These are phyloP conservation scores for Pelargonium citronellum DNA, from an alignment of 441 rosid genomes.

Conservation along the genomic window DNA sequence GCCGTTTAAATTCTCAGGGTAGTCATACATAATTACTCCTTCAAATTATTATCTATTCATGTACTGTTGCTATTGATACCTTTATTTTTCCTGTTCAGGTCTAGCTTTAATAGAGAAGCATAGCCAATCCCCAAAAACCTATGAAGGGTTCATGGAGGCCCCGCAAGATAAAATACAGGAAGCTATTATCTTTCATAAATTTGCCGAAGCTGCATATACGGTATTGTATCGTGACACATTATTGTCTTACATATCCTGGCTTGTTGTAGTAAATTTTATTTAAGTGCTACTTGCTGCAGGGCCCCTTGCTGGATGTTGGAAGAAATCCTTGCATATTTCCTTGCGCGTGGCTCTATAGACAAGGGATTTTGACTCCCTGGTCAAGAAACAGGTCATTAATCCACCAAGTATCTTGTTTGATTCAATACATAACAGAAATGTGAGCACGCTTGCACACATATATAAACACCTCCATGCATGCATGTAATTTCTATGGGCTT, in stretches of 20 bases:
- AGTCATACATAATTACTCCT: too few species aligned
- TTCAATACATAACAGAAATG: conserved; percentile 4
- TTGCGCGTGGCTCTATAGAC: conserved; percentile 79
- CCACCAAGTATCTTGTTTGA: conserved; percentile 20
- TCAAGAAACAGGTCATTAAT: conserved; percentile 63
- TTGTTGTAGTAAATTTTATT: conserved; percentile 16
- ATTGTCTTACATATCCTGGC: not conserved
- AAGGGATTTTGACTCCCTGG: conserved; percentile 79
- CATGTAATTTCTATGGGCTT: too few species aligned
- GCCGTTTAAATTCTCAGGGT: too few species aligned
- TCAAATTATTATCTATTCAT: not conserved
- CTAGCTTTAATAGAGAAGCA: conserved; percentile 74
- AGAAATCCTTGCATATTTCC: conserved; percentile 69
- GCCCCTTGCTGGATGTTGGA: conserved; percentile 86
- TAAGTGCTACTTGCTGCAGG: conserved; percentile 41
- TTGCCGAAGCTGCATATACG: conserved; percentile 95
- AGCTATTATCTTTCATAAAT: conserved; percentile 62
- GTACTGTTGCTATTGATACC: not conserved
- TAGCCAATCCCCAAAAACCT: conserved; percentile 31
- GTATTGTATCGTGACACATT: conserved; percentile 31
- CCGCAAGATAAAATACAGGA: conserved; percentile 53
- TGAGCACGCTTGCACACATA: not conserved
- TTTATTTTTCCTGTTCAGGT: conserved; percentile 41
- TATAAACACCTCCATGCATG: conserved; percentile 4
- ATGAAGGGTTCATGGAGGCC: conserved; percentile 49